These are phyloP conservation scores for Saccharomycopsis synnaedendra DNA, from an alignment of 805 yeast genomes.

Conservation along the genomic window DNA sequence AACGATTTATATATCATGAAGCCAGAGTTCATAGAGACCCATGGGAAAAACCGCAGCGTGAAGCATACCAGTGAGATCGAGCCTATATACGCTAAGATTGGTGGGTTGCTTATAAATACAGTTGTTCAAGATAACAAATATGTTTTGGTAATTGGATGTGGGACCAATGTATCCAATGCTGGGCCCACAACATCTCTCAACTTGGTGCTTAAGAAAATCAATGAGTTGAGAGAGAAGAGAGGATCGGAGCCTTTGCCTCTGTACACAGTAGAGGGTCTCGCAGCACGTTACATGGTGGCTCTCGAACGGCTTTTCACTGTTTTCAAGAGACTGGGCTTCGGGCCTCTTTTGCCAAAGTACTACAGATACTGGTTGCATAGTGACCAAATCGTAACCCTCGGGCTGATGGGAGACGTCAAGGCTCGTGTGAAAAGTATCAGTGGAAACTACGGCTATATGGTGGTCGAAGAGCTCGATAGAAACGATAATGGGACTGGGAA, in stretches of 20 bases:
- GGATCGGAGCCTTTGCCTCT: conserved; percentile 37
- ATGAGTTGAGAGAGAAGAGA: conserved; percentile 32
- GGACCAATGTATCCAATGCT: conserved; percentile 72
- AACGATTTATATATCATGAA: conserved; percentile 75
- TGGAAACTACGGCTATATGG: conserved; percentile 69
- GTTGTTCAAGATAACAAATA: conserved; percentile 50
- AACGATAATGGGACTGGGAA: conserved; percentile 39
- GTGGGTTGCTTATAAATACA: conserved; percentile 80
- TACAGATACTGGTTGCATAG: conserved; percentile 82
- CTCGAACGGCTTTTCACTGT: conserved; percentile 50
- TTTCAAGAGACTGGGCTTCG: conserved; percentile 57
- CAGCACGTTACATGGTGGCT: conserved; percentile 59
- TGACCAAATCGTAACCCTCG: conserved; percentile 60
- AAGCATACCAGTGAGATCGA: conserved; percentile 36
- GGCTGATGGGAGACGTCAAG: conserved; percentile 33
- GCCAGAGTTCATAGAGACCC: conserved; percentile 40
- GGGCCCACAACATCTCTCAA: conserved; percentile 91
- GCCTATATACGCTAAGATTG: conserved; percentile 60
- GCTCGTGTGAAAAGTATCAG: conserved; percentile 68
- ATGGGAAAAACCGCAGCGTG: background rate
- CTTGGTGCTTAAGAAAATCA: conserved; percentile 50
- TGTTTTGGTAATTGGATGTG: conserved; percentile 72
- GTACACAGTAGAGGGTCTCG: conserved; percentile 33
- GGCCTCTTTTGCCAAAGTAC: conserved; percentile 55
- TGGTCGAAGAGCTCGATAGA: conserved; percentile 55